Evolutionary conservation across 192 early-diverging fungal genomes (phyloP), one percentile per base, ranked within the genome.

Genomic region (Umbelopsis ramanniana): DNA sequence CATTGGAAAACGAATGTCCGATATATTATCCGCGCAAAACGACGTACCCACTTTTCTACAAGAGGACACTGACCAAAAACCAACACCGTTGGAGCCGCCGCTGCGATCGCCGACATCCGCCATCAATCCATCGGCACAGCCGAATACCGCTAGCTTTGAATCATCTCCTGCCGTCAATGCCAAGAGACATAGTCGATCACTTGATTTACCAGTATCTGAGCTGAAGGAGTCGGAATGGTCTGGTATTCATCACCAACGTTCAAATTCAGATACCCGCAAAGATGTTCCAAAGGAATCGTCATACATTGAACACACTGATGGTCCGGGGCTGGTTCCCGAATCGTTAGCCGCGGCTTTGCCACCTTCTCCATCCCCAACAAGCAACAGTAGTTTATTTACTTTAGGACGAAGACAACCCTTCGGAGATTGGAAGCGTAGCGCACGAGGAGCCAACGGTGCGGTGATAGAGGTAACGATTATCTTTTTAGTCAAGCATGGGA

Each of bases 1-100:
- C 6, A 90, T 94, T 23, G 94, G 95, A 8, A 91, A 93, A 70
- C 88, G 91, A 53, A 88, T 94, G 46, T 93, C 91, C 5, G 74
- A 89, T 43, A 72, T 78, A 69, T 70, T 83, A 22, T 69, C 81
- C 4, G 46, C 67, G 19, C 19, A 35, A 46, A 70, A 45, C 67
- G 50, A 45, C 23, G 24, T 26, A 29, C 35, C 69, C 26, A 73
- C 23, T 21, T 46, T 53, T 47, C 52, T 46, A 40, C 21, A 57
- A 48, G n/a, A 63, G 50, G 38, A 46, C 4, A 33, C 29, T 37
- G 21, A 40, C 21, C 12, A 45, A 10, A 24, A n/a, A 46, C 26
- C 11, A 63, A 45, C 38, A 60, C 68, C 60, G 15, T n/a, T 66
- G 29, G 46, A 46, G 29, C 29, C 24, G 29, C 29, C 24, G 29